Evolutionary conservation across 768 basidiomycete species (phyloP), one percentile per base, ranked within the genome.

Genomic region (Hemileccinum impolitum): DNA sequence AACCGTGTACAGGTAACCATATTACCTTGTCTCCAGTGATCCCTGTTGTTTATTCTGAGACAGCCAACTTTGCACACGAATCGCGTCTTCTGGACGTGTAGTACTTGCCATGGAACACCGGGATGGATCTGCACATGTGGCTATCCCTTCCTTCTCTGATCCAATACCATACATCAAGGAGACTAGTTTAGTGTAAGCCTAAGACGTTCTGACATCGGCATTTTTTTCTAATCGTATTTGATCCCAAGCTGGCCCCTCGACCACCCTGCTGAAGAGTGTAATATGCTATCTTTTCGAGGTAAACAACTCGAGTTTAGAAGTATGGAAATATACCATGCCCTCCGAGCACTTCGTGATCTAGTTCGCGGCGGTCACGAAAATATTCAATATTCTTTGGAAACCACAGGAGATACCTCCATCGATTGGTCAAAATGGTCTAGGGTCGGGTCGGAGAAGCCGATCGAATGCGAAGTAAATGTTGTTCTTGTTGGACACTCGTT

Each of bases 61-160:
- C 44, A 85, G 85, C 51, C 86, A 90, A 63, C 64, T 87, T 50
- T 92, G 90, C 61, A 73, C 78, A 3, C 76, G 78, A 19, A 64
- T 94, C 18, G 93, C 92, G 4, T 80, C 87, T 4, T 75, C 84
- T 32, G 93, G 93, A 2, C 84, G 78, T 51, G 81, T 94, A 5
- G 90, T 95, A 3, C 73, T 91, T 38, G 85, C 89, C 6, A 61
- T 94, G 19, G 89, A 94, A 60, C 92, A 94, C 63, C 77, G 85
- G 10, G 93, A 94, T 63, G 91, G 90, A 1, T 85, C 85, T 4
- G 84, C 78, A 3, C 81, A 82, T 0, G 75, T 70, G 4, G 75
- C 72, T 51, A 65, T 75, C 39, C 67, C 73, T 52, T 55, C 60
- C 54, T 56, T 60, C 64, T 26, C 53, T 69, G 53, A 44, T 23